These are phyloP conservation scores for Phallus indusiatus DNA, from an alignment of 768 basidiomycete genomes.

Conservation along the genomic window DNA sequence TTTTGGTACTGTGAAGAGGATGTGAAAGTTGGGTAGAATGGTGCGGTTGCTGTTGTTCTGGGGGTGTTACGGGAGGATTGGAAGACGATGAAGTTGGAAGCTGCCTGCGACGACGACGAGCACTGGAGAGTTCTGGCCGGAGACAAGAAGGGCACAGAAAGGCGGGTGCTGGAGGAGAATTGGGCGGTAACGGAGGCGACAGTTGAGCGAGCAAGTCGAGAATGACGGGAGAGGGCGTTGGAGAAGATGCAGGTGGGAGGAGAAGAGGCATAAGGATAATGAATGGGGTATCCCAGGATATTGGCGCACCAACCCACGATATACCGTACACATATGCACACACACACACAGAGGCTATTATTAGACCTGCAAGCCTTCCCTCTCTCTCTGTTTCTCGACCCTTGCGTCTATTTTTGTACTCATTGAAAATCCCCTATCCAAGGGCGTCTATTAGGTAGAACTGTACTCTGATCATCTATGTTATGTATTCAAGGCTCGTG, in stretches of 20 bases:
- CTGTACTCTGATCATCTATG: no score
- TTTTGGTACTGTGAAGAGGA: neutral
- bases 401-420: no score
- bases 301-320: neutral
- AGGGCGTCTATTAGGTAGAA: no score
- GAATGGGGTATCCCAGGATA: neutral
- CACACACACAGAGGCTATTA: conserved; percentile 11
- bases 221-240: conserved; percentile 11
- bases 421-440: no score
- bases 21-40: neutral
- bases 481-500: no score
- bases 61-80: neutral
- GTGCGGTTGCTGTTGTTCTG: neutral
- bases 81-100: neutral
- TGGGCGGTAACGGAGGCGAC: neutral
- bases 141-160: neutral
- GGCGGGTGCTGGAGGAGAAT: neutral
- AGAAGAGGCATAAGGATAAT: conserved; percentile 3
- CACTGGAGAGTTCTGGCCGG: neutral
- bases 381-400: no score
- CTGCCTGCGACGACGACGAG: neutral
- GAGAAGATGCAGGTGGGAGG: conserved; percentile 16
- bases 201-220: conserved; percentile 17
- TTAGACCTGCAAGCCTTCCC: conserved; percentile 7
- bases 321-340: no score